Base-by-base conservation (phyloP, 2,329 filamentous ascomycete species). In the Aspergillus terreus region DNA sequence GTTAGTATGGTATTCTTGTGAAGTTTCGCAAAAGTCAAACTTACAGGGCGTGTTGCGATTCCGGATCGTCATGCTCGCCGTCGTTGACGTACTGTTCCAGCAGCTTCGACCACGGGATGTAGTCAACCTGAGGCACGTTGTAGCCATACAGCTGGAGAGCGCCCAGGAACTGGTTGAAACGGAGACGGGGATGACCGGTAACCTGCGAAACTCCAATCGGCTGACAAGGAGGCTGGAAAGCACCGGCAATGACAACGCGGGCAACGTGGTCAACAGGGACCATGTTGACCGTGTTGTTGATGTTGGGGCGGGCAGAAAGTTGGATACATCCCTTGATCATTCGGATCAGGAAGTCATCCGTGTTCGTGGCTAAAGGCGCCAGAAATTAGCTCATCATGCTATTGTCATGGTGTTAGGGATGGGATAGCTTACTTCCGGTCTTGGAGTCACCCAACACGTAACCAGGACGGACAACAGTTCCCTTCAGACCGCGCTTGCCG, bases 311-410 rank as follows among this genome's bases (percentile, higher is more conserved):
- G 2, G 79, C 78, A 2, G 76, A 76, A 2, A 96, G 78, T 71
- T 97, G 92, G 46, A 95, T 77, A 63, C 90, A 95, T 51, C 90
- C 92, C 75, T 96, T 96, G 51, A 86, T 75, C 73, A 96, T 83
- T 36, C 92, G 84, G 58, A 96, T 82, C 6, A 97, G 75, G 76
- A 96, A 97, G 71, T 96, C 92, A 64, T 97, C 92, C 1, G 85
- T 92, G 69, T 87, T 90, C 67, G 76, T 87, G 56, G 63, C 58
- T 61, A 46, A 17, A 50, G 17, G 42, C 32, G 12, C 82, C 82
- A 63, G 14, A 27, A 10, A 30, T 32, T 44, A 12, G 32, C 43
- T 21, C 5, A 10, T 12, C 32, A 14, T 19, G 27, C 35, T 32
- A 11, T 23, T 17, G 9, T 30, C 23, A 14, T 40, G 27, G 11